Evolutionary conservation across 441 rosid species (phyloP).

Genomic region (Populus hybrid): DNA sequence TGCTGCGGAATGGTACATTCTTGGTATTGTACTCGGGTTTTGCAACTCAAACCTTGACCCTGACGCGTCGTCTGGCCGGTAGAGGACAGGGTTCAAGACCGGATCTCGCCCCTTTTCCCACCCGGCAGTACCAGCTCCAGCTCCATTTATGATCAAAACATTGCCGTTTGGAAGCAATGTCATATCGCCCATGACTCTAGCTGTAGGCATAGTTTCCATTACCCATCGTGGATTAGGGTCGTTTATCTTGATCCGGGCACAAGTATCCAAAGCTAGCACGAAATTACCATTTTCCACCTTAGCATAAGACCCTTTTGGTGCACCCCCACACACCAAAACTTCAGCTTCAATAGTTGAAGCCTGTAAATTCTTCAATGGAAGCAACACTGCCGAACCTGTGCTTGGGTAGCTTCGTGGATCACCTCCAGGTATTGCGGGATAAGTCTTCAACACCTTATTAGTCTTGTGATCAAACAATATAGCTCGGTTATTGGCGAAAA

Average conservation of each 20-base stretch:
- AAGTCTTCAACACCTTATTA: conserved; percentile 45
- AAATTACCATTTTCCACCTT: conserved; percentile 4
- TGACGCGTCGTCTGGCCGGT: conserved; percentile 28
- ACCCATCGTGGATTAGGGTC: conserved; percentile 53
- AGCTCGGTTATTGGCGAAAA: conserved; percentile 75
- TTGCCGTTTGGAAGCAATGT: conserved; percentile 63
- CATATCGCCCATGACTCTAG: conserved; percentile 90
- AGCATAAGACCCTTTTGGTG: conserved; percentile 45
- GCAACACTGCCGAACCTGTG: conserved; percentile 74
- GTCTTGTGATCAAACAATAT: conserved; percentile 51
- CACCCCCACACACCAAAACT: conserved; percentile 84
- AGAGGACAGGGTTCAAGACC: conserved; percentile 51
- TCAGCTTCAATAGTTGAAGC: conserved; percentile 39
- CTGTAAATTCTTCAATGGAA: conserved; percentile 49
- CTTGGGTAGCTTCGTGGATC: conserved; percentile 85
- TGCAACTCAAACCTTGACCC: conserved; percentile 45
- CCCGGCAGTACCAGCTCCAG: conserved; percentile 62
- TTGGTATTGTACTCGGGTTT: conserved; percentile 45
- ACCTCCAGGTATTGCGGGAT: conserved; percentile 52
- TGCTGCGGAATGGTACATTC: conserved; percentile 86
- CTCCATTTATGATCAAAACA: conserved; percentile 69
- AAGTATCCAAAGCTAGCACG: conserved; percentile 48
- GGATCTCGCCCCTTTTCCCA: conserved; percentile 63
- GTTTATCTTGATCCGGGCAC: conserved; percentile 63
- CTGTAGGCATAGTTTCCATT: conserved; percentile 71